Evolutionary conservation across 2,329 filamentous ascomycete species (phyloP), one percentile per base, ranked within the genome.

Genomic region (Aspergillus tanneri): DNA sequence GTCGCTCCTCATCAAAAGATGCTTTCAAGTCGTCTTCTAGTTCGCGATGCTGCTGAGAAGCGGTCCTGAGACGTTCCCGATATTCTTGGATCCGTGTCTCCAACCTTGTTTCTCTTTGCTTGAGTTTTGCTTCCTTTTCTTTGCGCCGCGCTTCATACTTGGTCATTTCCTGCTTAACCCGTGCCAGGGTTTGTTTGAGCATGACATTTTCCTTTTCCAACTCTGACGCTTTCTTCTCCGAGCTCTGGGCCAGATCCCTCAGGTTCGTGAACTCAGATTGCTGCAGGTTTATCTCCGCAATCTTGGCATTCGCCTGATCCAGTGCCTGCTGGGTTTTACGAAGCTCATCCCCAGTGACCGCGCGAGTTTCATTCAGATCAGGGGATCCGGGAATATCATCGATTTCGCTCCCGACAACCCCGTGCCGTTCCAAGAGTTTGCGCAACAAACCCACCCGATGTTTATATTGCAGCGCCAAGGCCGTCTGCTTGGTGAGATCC

Each of bases 391-490:
- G 43, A 21, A 50, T 38, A 24, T 60, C 53, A 18, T 54, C 51
- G 7, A 55, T 56, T 18, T 63, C 63, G 25, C 47, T 54, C 3
- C 63, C 59, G 10, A 73, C 58, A n/a, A 72, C 64, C 4, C 68
- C 69, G 49, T 73, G 69, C 27, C 59, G 58, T 49, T 73, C 69
- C 18, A 73, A 60, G 6, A 60, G 53, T 45, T 64, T 66, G 46
- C 71, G 69, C 28, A 73, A 46, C 22, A 58, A 59, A 22, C 63
- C 64, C 10, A 67, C 71, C 44, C 71, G 71, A 40, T 73, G 69
- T 52, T 74, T 74, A 49, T 74, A 73, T 42, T 72, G 66, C 41
- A 74, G 54, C 5, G 71, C 70, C 18, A 73, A 58, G n/a, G 71
- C 65, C 3, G 72, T 75, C 53, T 74, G 71, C 50, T 68, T 69